Evolutionary conservation across 805 yeast species (phyloP), one percentile per base, ranked within the genome.

Genomic region (Lachancea kluyveri): DNA sequence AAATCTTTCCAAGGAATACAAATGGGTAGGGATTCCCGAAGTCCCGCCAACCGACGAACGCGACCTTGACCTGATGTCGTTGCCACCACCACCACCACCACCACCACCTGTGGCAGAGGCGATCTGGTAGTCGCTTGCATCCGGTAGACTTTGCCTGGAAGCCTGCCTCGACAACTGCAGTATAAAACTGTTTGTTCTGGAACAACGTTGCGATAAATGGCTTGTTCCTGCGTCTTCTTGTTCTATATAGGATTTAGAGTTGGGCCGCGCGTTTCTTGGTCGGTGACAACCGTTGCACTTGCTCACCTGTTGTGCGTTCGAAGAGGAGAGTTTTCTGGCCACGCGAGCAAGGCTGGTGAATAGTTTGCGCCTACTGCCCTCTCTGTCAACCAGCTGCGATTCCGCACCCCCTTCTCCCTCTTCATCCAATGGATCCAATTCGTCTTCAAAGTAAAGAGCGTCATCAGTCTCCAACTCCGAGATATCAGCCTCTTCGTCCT

Each of bases 1-100:
- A 35, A 49, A 50, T 19, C 50, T 42, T 32, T 52, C 58, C 22
- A 52, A 31, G 12, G 56, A 48, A 31, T 45, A 52, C 11, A 52
- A 28, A 26, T 52, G 58, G 7, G 56, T 40, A 8, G 54, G 48
- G 19, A 52, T 49, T 2, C 45, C 19, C 36, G 33, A 30, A 9
- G 28, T 25, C 13, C 39, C 33, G 12, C 37, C 34, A 21, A 42
- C 37, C 5, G 51, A 45, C 10, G 48, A 43, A 9, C 41, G 37
- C 6, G 49, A 37, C 6, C 35, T 30, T n/a, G 36, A 32, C 17
- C 37, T 11, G 21, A 11, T 21, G 23, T 17, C 4, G 35, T 12
- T 5, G 16, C 17, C 7, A 12, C 27, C 10, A 11, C 17, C n/a
- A n/a, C n/a, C n/a, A n/a, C n/a, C n/a, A n/a, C n/a, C n/a, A n/a